These are phyloP conservation scores for Kurtzmaniella natalensis DNA, from an alignment of 1,139 yeast genomes.

Conservation along the genomic window DNA sequence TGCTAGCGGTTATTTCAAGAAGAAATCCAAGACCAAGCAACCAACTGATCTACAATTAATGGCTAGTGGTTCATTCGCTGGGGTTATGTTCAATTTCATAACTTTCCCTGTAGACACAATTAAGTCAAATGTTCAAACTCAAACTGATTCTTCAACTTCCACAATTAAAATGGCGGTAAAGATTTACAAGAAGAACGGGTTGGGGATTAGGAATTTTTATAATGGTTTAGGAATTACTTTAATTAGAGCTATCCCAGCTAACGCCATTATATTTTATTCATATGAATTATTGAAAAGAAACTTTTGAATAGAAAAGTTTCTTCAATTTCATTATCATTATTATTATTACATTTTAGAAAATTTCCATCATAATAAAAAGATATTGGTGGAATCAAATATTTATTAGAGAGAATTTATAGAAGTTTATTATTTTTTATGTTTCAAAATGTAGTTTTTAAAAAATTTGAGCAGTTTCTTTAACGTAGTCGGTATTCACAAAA, in stretches of 20 bases:
- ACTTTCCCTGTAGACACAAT: conserved; percentile 90
- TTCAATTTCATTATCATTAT: background rate
- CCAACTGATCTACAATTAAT: conserved; percentile 53
- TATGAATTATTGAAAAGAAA: conserved; percentile 62
- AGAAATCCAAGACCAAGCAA: conserved; percentile 16
- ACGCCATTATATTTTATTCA: conserved; percentile 77
- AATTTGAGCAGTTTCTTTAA: conserved; percentile 19
- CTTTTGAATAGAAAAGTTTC: conserved; percentile 13
- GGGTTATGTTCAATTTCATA: conserved; percentile 72
- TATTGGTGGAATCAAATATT: background rate
- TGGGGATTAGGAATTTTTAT: conserved; percentile 66
- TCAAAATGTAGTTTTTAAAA: background rate
- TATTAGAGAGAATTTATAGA: background rate
- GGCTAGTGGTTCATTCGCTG: conserved; percentile 81
- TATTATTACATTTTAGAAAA: no score
- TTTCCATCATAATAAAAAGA: no score
- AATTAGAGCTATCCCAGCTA: conserved; percentile 81
- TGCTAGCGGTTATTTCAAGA: conserved; percentile 37
- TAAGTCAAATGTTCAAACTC: conserved; percentile 82
- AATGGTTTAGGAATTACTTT: conserved; percentile 84
- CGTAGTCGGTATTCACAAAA: conserved; percentile 38
- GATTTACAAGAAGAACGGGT: conserved; percentile 18
- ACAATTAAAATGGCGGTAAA: background rate
- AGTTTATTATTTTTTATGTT: background rate
- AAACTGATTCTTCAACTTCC: conserved; percentile 14